Evolutionary conservation across 1,284 basidiomycete genomes (phyloP), one percentile per base, ranked within the genome.

Genomic region (Boletus sp.): DNA sequence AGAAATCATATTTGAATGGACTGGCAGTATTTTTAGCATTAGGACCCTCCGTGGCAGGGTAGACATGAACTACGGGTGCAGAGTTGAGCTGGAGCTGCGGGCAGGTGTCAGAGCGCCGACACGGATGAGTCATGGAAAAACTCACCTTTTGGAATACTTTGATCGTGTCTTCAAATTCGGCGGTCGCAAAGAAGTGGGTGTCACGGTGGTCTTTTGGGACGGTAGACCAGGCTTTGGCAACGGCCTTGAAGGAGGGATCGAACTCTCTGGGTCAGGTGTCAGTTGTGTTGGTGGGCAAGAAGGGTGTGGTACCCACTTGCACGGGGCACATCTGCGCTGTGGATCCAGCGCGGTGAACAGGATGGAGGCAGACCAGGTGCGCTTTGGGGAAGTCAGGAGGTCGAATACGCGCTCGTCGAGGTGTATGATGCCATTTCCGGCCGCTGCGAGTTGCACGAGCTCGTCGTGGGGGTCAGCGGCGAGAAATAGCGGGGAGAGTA

Each of bases 151-250:
- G 82, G 71, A 94, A 97, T 30, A 92, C 75, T 3, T 72, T 68
- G 48, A 81, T 77, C 2, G 80, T 84, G 34, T 88, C 76, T 55
- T 86, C 80, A 64, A 95, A 96, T 68, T 97, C 94, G 30, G 92
- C 70, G n/a, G 82, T 84, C 12, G 83, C 94, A 62, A 96, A 97
- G 77, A 96, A 93, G 67, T 95, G 91, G 50, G 76, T 71, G 65
- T 91, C 76, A 36, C 86, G 78, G 29, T 84, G 69, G n/a, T 72
- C 72, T 46, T 74, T 64, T 12, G 86, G 69, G 16, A 77, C 76
- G 23, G 73, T 75, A 5, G 76, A 65, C 94, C 93, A 96, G 32
- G 88, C 81, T 57, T 82, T 82, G 19, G 91, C 88, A 8, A 96
- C 82, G 4, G 81, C 69, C 17, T 76, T 76, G 77, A 84, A 95